phyloP scores from a whole-genome alignment of 257 asterid species.

The Craterostigma plantagineum region DNA sequence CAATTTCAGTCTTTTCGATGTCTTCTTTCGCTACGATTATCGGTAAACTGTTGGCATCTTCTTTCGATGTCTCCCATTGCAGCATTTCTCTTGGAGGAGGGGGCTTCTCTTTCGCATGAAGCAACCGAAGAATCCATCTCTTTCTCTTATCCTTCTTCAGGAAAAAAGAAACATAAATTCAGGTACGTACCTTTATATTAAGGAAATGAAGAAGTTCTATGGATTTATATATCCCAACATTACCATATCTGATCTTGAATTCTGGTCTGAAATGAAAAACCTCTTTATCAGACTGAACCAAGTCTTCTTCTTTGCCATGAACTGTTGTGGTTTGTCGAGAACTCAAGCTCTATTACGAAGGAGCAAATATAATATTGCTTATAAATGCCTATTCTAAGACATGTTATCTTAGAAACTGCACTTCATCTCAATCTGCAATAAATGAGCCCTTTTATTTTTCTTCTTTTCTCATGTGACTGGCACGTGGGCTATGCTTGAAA shows the following conservation, averaged over 20 bases:
- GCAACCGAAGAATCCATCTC: conserved; percentile 39
- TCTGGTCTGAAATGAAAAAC: conserved; percentile 40
- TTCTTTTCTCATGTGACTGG: conserved; percentile 27
- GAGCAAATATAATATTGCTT: too few species aligned
- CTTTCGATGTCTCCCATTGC: conserved; percentile 11
- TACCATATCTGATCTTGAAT: conserved; percentile 55
- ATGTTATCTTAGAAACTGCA: neutral
- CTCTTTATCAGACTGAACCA: conserved; percentile 50
- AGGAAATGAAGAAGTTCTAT: neutral
- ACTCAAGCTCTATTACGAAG: too few species aligned
- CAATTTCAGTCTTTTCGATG: conserved; percentile 4
- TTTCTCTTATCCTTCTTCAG: conserved; percentile 34
- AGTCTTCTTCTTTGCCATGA: conserved; percentile 59
- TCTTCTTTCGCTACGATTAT: conserved; percentile 10
- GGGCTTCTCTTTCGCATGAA: conserved; percentile 24
- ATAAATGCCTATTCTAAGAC: too few species aligned
- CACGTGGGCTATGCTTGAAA: conserved; percentile 25
- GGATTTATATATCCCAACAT: neutral
- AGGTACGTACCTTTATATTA: conserved; percentile 3
- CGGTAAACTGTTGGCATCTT: conserved; percentile 7
- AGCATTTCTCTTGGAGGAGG: conserved; percentile 22
- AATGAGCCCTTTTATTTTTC: conserved; percentile 14
- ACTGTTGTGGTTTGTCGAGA: conserved; percentile 3
- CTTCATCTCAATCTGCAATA: conserved; percentile 19
- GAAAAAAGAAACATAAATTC: neutral